phyloP scores from a whole-genome alignment of 163 green algal species.

The Volvox carteri region DNA sequence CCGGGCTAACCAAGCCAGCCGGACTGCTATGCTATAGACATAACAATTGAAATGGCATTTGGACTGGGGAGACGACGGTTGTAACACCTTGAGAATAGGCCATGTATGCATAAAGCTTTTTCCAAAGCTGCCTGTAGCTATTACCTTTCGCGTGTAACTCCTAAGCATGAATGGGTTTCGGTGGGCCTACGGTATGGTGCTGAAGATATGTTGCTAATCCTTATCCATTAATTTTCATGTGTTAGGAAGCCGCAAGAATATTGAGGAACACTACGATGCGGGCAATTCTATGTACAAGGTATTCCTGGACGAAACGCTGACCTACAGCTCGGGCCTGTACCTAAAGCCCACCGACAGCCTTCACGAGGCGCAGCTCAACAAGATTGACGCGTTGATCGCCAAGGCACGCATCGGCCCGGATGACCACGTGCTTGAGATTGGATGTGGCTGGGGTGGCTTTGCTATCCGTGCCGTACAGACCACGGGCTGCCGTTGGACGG shows the following conservation, averaged over 20 bases:
- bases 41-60: no score
- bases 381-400: slow-evolving; percentile 92
- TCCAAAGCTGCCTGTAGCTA: no score
- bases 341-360: slow-evolving; percentile 16
- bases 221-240: no score
- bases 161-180: no score
- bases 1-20: no score
- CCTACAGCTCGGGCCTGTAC: slow-evolving; percentile 85
- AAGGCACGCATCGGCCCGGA: slow-evolving; percentile 71
- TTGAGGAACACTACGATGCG: slow-evolving; percentile 97
- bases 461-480: slow-evolving; percentile 58
- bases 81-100: no score
- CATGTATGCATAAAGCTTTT: no score
- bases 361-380: slow-evolving; percentile 78
- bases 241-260: slow-evolving; percentile 89
- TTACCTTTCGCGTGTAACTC: no score
- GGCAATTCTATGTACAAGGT: slow-evolving; percentile 87
- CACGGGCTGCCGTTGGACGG: slow-evolving; percentile 73
- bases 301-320: slow-evolving; percentile 97
- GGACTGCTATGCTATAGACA: no score
- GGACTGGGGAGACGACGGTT: no score
- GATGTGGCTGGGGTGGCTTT: slow-evolving; percentile 89
- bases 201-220: no score
- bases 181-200: no score
- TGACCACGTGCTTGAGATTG: slow-evolving; percentile 96